Conservation (phyloP, 2,329 filamentous ascomycete genomes). For the Samsoniella hepiali region DNA sequence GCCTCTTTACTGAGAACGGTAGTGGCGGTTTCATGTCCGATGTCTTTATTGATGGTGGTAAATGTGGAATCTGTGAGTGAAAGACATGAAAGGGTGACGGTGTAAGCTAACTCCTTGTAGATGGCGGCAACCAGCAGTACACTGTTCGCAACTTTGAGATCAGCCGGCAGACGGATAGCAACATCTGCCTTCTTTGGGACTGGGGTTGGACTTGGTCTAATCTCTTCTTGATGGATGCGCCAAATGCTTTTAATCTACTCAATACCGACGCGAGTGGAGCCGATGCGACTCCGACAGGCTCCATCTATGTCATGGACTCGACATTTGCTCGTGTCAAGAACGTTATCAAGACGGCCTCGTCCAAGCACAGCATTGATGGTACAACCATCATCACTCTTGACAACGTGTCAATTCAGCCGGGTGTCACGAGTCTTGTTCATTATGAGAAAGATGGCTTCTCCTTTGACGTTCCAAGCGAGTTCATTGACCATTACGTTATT, state of each 20-base stretch:
- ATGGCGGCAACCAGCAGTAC: constrained; percentile 16
- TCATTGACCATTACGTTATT: no score
- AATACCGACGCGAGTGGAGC: neutral
- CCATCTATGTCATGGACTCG: constrained; percentile 11
- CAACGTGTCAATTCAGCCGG: no score
- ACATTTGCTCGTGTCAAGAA: neutral
- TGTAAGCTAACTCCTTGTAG: no score
- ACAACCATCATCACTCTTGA: constrained; percentile 1
- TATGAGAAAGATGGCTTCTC: no score
- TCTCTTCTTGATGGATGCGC: neutral
- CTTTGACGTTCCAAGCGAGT: no score
- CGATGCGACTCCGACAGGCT: neutral
- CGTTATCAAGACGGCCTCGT: neutral
- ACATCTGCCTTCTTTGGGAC: constrained; percentile 19
- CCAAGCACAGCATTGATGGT: neutral
- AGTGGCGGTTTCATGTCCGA: constrained; percentile 10
- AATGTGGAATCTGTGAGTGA: constrained; percentile 6
- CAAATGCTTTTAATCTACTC: neutral
- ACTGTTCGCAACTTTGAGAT: constrained; percentile 11
- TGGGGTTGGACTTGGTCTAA: constrained; percentile 17
- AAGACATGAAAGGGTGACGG: no score
- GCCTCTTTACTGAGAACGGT: constrained; percentile 4
- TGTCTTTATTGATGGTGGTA: constrained; percentile 5
- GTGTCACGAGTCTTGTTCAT: no score
- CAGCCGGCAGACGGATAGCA: neutral